A percentile compares a stretch with the other conserved stretches of the same genome.
Evolutionary conservation across 352 stramenopile genomes (phyloP).

Genomic region (Plasmopara viticola): DNA sequence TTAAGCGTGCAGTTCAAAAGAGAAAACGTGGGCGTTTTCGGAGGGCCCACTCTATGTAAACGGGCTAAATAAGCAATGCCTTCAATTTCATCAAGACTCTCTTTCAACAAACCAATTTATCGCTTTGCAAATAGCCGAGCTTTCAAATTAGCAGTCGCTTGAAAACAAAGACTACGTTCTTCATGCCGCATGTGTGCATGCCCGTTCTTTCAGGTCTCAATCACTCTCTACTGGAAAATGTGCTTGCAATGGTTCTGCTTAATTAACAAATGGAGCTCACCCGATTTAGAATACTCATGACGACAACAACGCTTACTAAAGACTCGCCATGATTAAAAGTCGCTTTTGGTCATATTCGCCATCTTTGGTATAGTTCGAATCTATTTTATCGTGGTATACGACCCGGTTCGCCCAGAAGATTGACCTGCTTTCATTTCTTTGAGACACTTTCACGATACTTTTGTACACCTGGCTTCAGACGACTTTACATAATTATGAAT

Average conservation of each 20-base stretch:
- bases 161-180: conserved; percentile 1
- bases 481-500: neutral
- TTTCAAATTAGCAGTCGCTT: neutral
- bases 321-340: neutral
- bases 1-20: neutral
- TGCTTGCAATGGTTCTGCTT: neutral
- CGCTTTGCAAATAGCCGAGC: conserved; percentile 1
- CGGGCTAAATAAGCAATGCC: neutral
- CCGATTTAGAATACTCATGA: neutral
- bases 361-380: neutral
- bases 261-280: neutral
- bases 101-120: neutral
- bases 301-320: neutral
- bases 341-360: neutral
- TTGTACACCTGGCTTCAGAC: neutral
- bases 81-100: neutral
- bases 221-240: neutral
- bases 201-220: neutral
- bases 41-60: neutral
- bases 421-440: neutral
- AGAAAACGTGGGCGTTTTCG: neutral
- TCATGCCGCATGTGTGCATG: neutral
- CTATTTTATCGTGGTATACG: neutral
- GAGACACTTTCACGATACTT: neutral
- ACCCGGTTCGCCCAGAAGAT: neutral